Conservation (phyloP, 2,329 filamentous ascomycete genomes). For the Ophiostoma triangulosporum region DNA sequence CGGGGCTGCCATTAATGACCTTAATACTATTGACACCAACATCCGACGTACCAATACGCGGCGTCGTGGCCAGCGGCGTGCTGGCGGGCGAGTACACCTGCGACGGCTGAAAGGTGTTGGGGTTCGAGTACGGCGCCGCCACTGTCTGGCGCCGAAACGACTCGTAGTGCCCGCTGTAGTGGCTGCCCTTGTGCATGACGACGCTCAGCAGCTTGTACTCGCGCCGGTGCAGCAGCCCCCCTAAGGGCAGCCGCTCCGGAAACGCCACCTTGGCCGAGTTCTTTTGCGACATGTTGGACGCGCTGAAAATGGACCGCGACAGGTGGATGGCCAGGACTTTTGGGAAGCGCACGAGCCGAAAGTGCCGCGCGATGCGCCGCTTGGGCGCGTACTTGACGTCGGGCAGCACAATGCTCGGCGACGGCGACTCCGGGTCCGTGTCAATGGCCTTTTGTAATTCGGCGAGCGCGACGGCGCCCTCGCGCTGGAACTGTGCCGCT, state of each 20-base stretch:
- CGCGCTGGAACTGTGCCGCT: background rate
- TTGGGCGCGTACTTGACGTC: conserved; percentile 63
- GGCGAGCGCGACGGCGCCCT: background rate
- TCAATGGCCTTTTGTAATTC: conserved; percentile 53
- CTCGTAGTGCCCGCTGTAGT: conserved; percentile 95
- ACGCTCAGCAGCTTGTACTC: conserved; percentile 76
- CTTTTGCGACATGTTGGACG: conserved; percentile 64
- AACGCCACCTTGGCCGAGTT: conserved; percentile 92
- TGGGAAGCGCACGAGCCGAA: conserved; percentile 75
- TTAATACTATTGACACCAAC: background rate
- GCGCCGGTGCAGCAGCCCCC: conserved; percentile 62
- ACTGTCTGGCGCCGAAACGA: conserved; percentile 81
- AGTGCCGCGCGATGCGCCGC: conserved; percentile 74
- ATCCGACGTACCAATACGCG: conserved; percentile 19
- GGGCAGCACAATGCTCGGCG: conserved; percentile 60
- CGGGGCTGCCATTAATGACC: conserved; percentile 16
- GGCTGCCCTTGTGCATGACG: conserved; percentile 89
- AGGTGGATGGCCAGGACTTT: conserved; percentile 85
- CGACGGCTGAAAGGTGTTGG: conserved; percentile 62
- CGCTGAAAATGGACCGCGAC: conserved; percentile 83
- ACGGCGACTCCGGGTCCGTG: conserved; percentile 67
- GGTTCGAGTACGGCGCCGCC: conserved; percentile 67
- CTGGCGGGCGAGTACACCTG: conserved; percentile 56
- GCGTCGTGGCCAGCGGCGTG: conserved; percentile 37
- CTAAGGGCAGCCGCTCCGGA: conserved; percentile 72